These are phyloP conservation scores for Pyrrhoderma lamaoense DNA, from an alignment of 1,284 basidiomycete genomes.

Conservation along the genomic window DNA sequence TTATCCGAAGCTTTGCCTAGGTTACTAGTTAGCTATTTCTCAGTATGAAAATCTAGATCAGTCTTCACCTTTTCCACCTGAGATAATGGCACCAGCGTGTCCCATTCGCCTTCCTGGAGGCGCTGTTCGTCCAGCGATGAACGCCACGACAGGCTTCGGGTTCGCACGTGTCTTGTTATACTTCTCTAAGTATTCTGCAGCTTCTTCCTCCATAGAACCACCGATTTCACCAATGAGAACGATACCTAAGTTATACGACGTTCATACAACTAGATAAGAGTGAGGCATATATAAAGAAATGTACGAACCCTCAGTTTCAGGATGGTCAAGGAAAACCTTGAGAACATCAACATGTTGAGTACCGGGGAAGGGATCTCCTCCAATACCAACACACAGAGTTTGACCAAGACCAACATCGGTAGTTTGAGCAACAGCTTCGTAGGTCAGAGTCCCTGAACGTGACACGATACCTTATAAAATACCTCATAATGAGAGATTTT, in stretches of 20 bases:
- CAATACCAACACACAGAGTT: conserved; percentile 95
- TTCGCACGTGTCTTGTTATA: conserved; percentile 86
- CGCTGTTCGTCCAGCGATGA: conserved; percentile 96
- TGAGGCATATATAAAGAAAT: not conserved
- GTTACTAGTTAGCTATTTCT: conserved; percentile 1
- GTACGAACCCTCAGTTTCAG: conserved; percentile 74
- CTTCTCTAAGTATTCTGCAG: conserved; percentile 89
- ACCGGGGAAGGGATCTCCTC: conserved; percentile 98
- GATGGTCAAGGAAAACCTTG: conserved; percentile 94
- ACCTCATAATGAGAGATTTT: not conserved
- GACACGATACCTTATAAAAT: conserved; percentile 80
- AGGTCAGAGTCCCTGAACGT: conserved; percentile 90
- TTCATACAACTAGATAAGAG: not conserved
- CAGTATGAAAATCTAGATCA: not conserved
- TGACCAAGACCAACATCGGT: conserved; percentile 95
- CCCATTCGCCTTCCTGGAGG: conserved; percentile 98
- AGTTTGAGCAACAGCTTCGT: conserved; percentile 91
- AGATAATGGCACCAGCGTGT: conserved; percentile 96
- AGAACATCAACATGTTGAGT: conserved; percentile 94
- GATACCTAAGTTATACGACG: conserved; percentile 58
- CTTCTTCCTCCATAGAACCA: conserved; percentile 99
- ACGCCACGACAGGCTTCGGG: conserved; percentile 95
- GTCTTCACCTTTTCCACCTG: conserved; percentile 86
- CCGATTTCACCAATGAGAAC: conserved; percentile 99
- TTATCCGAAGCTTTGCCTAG: conserved; percentile 90